phyloP scores from a whole-genome alignment of 495 filamentous ascomycete genomes.

The Lasiosphaeria hispida region DNA sequence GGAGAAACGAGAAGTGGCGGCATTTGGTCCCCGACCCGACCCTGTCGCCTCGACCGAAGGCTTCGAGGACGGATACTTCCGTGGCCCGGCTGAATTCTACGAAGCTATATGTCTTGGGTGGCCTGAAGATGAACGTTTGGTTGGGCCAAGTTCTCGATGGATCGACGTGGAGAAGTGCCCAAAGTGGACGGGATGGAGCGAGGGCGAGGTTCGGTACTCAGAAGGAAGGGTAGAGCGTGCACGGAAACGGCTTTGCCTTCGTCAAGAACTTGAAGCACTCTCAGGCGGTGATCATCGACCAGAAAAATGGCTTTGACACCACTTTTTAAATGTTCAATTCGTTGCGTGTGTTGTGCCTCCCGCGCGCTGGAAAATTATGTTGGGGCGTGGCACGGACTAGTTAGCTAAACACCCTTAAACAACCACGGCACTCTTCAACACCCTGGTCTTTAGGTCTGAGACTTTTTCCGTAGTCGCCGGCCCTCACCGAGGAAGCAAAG shows the following conservation, averaged over 20 bases:
- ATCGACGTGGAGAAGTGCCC: constrained; percentile 9
- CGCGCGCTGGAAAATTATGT: too few relatives aligned
- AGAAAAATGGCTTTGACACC: too few relatives aligned
- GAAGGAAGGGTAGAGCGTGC: neutral
- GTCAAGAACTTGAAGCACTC: too few relatives aligned
- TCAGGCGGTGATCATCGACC: too few relatives aligned
- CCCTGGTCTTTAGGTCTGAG: too few relatives aligned
- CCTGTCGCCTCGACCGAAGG: constrained; percentile 7
- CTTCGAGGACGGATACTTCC: constrained; percentile 5
- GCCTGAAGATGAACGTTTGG: neutral
- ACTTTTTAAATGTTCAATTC: too few relatives aligned
- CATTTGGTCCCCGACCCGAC: constrained; percentile 13
- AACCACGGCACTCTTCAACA: too few relatives aligned
- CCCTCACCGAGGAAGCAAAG: too few relatives aligned
- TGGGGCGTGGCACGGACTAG: too few relatives aligned
- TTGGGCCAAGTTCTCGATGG: constrained; percentile 11
- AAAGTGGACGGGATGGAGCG: constrained; percentile 11
- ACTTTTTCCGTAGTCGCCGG: too few relatives aligned
- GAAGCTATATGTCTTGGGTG: neutral
- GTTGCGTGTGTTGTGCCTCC: too few relatives aligned
- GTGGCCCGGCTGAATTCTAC: neutral
- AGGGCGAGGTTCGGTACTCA: neutral
- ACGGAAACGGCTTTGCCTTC: neutral
- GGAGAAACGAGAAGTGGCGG: constrained; percentile 12
- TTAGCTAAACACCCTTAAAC: too few relatives aligned